A percentile compares a stretch with the other conserved stretches of the same genome.
Evolutionary conservation across 768 basidiomycete genomes (phyloP).

Genomic region (Serendipita sp.): DNA sequence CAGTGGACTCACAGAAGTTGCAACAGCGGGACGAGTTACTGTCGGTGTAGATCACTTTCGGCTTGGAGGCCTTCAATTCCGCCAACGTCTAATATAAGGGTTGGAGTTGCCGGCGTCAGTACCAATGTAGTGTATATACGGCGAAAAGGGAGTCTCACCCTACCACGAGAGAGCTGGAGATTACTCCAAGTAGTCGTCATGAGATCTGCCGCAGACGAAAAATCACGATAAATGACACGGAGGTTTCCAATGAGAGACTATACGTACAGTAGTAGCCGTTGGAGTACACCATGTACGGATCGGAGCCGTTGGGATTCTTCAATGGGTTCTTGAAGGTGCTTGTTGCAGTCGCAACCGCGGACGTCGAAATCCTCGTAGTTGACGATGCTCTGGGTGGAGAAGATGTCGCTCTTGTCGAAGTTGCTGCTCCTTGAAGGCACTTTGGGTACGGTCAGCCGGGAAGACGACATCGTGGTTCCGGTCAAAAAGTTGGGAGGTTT

Average conservation of each 20-base stretch:
- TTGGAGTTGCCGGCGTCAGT: background rate
- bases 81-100: background rate
- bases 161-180: too few relatives aligned
- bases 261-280: background rate
- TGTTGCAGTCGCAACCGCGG: background rate
- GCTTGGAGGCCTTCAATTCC: constrained; percentile 4
- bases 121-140: too few relatives aligned
- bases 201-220: background rate
- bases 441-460: too few relatives aligned
- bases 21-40: constrained; percentile 9
- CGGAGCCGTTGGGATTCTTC: background rate
- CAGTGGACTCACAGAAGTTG: constrained; percentile 8
- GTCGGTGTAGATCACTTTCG: constrained; percentile 9
- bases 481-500: too few relatives aligned
- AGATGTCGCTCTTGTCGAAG: too few relatives aligned
- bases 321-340: background rate
- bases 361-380: too few relatives aligned
- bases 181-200: background rate
- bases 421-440: too few relatives aligned
- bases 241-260: background rate
- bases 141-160: too few relatives aligned
- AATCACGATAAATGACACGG: background rate
- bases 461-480: too few relatives aligned
- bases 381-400: too few relatives aligned
- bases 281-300: background rate